Conservation (phyloP, 2,329 filamentous ascomycete species). For the Aspergillus arachidicola region DNA sequence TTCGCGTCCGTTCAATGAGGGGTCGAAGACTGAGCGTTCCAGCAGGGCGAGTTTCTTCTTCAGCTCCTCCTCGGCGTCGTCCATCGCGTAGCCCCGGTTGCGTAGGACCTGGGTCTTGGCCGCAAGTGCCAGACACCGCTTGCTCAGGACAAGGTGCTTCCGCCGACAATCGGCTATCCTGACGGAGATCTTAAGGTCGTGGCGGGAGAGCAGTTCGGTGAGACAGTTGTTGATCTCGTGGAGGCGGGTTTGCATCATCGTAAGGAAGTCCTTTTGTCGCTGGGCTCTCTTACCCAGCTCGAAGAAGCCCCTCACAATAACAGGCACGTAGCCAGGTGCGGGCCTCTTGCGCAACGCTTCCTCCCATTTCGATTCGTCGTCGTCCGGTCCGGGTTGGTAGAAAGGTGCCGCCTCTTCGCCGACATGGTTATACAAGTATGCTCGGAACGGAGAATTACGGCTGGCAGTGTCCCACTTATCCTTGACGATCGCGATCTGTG, state of each 20-base stretch:
- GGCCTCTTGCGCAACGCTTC: constrained; percentile 64
- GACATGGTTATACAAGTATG: constrained; percentile 67
- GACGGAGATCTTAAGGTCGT: constrained; percentile 62
- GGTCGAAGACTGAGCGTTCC: constrained; percentile 62
- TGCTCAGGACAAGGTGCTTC: constrained; percentile 61
- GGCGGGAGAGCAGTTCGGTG: constrained; percentile 60
- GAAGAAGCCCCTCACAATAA: constrained; percentile 62
- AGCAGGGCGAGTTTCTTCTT: constrained; percentile 63
- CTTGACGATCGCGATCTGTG: constrained; percentile 63
- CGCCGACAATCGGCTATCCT: constrained; percentile 61
- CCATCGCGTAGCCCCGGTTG: constrained; percentile 67
- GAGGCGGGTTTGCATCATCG: constrained; percentile 59
- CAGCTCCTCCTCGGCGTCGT: constrained; percentile 64
- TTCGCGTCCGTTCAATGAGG: constrained; percentile 60
- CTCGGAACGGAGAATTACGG: constrained; percentile 57
- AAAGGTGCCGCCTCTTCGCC: constrained; percentile 62
- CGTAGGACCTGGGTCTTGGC: constrained; percentile 66
- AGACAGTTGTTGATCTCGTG: constrained; percentile 68
- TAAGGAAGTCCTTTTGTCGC: constrained; percentile 60
- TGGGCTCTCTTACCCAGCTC: constrained; percentile 61
- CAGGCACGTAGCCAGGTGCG: constrained; percentile 59
- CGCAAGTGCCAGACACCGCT: constrained; percentile 62
- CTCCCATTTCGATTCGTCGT: constrained; percentile 66
- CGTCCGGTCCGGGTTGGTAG: constrained; percentile 59
- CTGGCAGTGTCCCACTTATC: constrained; percentile 62